Percentiles rank a stretch among this genome's conserved stretches.
phyloP scores from a whole-genome alignment of 352 stramenopile genomes.

The Phytophthora quininea region DNA sequence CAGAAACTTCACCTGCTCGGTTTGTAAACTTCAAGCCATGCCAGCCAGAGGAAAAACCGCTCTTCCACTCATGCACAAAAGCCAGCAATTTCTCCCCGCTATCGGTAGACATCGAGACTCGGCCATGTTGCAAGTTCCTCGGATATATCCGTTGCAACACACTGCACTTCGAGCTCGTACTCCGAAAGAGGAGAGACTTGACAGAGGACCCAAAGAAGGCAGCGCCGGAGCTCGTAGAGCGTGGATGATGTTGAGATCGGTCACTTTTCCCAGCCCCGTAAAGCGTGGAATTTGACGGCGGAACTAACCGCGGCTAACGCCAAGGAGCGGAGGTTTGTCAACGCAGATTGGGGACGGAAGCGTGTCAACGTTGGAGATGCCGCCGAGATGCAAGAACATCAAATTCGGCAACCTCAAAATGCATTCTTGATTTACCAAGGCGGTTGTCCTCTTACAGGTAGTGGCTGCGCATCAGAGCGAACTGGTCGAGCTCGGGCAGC shows the following conservation, averaged over 20 bases:
- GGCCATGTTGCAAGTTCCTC: constrained; percentile 17
- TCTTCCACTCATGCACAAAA: too few relatives aligned
- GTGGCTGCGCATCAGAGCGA: too few relatives aligned
- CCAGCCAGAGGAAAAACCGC: too few relatives aligned
- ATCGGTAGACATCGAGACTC: constrained; percentile 25
- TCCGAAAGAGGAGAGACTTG: constrained; percentile 15
- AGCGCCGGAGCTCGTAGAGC: constrained; percentile 1
- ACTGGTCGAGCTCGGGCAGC: too few relatives aligned
- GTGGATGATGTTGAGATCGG: not conserved
- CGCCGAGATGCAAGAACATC: constrained; percentile 36
- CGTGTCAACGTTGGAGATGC: constrained; percentile 24
- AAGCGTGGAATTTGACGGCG: constrained; percentile 25
- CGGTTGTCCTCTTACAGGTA: too few relatives aligned
- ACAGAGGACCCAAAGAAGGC: constrained; percentile 35
- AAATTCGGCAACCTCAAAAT: constrained; percentile 20
- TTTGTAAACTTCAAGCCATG: too few relatives aligned
- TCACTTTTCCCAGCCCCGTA: constrained; percentile 14
- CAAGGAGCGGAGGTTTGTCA: constrained; percentile 37
- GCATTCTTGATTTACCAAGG: too few relatives aligned
- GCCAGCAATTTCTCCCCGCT: constrained; percentile 7
- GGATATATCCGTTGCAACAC: constrained; percentile 36
- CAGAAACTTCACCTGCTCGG: too few relatives aligned
- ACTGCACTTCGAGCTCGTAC: constrained; percentile 20
- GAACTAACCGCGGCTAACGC: constrained; percentile 17
- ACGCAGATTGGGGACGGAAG: constrained; percentile 33